Conservation (phyloP, 2,329 filamentous ascomycete species). For the Neofusicoccum cordaticola region DNA sequence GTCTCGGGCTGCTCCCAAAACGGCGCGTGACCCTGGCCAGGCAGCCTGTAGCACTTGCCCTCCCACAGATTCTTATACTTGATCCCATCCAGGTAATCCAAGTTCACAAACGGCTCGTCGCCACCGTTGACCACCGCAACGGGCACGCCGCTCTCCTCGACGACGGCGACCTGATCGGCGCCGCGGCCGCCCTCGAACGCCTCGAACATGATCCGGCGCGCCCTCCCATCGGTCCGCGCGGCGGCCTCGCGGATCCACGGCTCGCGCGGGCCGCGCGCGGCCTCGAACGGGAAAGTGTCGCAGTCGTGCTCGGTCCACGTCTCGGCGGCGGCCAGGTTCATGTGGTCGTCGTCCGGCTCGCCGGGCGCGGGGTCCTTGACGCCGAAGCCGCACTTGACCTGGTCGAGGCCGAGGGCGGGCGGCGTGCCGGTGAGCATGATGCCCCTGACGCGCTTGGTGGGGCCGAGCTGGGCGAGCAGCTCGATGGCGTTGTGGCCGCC, state of each 20-base stretch:
- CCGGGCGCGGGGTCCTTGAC: constrained; percentile 20
- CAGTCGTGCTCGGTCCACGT: background rate
- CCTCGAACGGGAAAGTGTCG: constrained; percentile 20
- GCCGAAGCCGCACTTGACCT: constrained; percentile 21
- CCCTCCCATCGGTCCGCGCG: constrained; percentile 26
- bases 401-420: constrained; percentile 25
- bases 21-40: constrained; percentile 29
- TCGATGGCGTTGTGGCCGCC: constrained; percentile 35
- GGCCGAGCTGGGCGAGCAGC: constrained; percentile 21
- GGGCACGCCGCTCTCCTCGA: constrained; percentile 23
- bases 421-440: constrained; percentile 31
- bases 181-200: constrained; percentile 22
- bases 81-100: constrained; percentile 31
- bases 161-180: constrained; percentile 25
- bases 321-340: background rate
- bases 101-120: constrained; percentile 30
- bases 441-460: constrained; percentile 19
- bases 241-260: constrained; percentile 30
- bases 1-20: constrained; percentile 28
- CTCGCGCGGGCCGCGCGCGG: constrained; percentile 23
- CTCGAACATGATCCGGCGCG: constrained; percentile 27
- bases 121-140: constrained; percentile 31
- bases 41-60: constrained; percentile 26
- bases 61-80: constrained; percentile 29
- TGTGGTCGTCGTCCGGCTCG: constrained; percentile 20